Evolutionary conservation across 192 early-diverging fungal genomes (phyloP), one percentile per base, ranked within the genome.

Genomic region (Linnemannia exigua): DNA sequence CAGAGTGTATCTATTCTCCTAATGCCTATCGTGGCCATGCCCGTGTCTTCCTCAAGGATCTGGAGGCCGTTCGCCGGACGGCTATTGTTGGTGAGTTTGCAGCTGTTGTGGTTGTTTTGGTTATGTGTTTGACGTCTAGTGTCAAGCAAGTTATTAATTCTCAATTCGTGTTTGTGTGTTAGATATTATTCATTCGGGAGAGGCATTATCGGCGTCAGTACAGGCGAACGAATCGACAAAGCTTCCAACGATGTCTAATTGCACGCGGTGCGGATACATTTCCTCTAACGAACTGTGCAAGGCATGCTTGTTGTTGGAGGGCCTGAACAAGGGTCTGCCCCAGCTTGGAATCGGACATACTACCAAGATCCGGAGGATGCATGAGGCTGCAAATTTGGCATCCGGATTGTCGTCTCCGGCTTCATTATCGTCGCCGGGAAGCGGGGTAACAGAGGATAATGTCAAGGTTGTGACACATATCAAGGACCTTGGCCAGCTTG

Each of bases 1-100:
- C 98, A 16, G 98, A 99, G 85, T 99, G 98, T 85, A 97, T 96
- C 31, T 99, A 99, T 88, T 97, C 97, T 44, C 98, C 98, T 35
- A 97, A 99, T 80, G 97, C 98, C 8, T 99, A 99, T 75, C 95
- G 98, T 51, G 98, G 98, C 8, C 93, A 98, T 87, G 98, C 97
- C 15, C 91, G 98, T 54, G 93, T 95, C 31, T 99, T 98, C 87
- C 90, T 99, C 47, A 99, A 99, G 88, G 97, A 99, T 83, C 90
- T 99, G 74, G 98, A 99, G 77, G 88, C 94, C 9, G 93, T 99
- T 44, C 91, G 98, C 51, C 95, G 98, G 0, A 94, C 89, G 73
- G 90, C 97, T 19, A 99, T 99, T 83, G 92, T 98, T 81, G 94
- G 94, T 95, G 88, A 47, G 84, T 38, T 17, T 20, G 22, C 22